Evolutionary conservation across 345 rosid species (phyloP), one percentile per base, ranked within the genome.

Genomic region (Kernera saxatilis): DNA sequence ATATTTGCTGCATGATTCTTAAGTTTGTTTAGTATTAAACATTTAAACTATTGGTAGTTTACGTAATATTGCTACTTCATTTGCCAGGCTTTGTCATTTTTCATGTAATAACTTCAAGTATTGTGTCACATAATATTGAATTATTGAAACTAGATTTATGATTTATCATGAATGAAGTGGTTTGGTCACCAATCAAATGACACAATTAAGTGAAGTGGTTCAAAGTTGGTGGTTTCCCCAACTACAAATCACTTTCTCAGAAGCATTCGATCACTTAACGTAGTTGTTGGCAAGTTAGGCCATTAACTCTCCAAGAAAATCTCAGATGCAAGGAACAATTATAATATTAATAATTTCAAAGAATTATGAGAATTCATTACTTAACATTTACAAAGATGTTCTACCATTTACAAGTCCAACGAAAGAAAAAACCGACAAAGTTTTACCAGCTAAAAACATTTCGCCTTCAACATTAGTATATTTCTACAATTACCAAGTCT

Each of bases 331-430:
- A 37, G 14, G 32, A 7, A 48, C 40, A 21, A 54, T 45, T 14
- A 69, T 6, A 59, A 39, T 5, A 59, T 3, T n/a, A 14, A 17
- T 6, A 35, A 44, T 46, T 17, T 55, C 50, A 58, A 72, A 46
- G 43, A 73, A 67, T 68, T 41, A 41, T 41, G 63, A 74, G 33
- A 59, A 14, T 51, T 50, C 51, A 59, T 12, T 49, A 33, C 51
- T 41, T 63, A 52, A 53, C 43, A 72, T 64, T 54, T 39, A 75
- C 74, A 75, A 68, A 68, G 68, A 52, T 67, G 39, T 44, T 75
- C 69, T 75, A 68, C 43, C 64, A 75, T 68, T 51, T 75, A 75
- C 74, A 68, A 68, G 57, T 60, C 40, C 21, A 58, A 25, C 29
- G 18, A 27, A 51, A n/a, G 11, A n/a, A 41, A 41, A 37, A 46